Base-by-base conservation (phyloP, 441 rosid genomes). In the Populus hybrid region DNA sequence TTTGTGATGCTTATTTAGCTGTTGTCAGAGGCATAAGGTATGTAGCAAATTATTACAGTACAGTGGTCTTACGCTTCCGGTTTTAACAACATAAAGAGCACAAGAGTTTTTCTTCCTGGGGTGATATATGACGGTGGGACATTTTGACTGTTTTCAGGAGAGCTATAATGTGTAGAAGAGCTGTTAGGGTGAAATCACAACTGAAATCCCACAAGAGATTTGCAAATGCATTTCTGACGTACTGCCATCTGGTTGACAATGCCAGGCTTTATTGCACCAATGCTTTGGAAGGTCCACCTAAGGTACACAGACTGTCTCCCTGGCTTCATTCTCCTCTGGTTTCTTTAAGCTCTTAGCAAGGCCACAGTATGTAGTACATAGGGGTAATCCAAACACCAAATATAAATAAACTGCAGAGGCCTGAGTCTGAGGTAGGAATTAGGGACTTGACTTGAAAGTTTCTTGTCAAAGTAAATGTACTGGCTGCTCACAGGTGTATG, bases 1-100 rank as follows among this genome's bases (percentile, higher is more conserved):
- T 93, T 38, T 95, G 98, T 38, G 98, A 95, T 82, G 97, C 99
- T 21, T 95, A 95, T 74, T 82, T 95, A 82, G 98, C 99, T 9
- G 99, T 93, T 68, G 89, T 89, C 53, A 87, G 99, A 84, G 99
- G 97, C 85, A 90, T 93, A 80, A 91, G 99, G 99, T 90, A 74
- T 69, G 84, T 63, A 38, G 38, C 42, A 69, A 67, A 74, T 33
- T 29, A 29, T 29, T 72, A 38, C 24, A 14, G 7, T 38, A 24
- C 61, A 31, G 23, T 31, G 74, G 16, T 68, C 26, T 67, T 59
- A 21, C 2, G 29, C 72, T 45, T 71, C 28, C 50, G 69, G 35
- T 73, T 24, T 74, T 24, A 2, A 11, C 31, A 68, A 16, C 68
- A 71, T 38, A 38, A 38, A 20, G 53, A 23, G 65, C 28, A 33